Base-by-base conservation (phyloP, 108 stramenopile genomes). In the Cyclotella atomus region DNA sequence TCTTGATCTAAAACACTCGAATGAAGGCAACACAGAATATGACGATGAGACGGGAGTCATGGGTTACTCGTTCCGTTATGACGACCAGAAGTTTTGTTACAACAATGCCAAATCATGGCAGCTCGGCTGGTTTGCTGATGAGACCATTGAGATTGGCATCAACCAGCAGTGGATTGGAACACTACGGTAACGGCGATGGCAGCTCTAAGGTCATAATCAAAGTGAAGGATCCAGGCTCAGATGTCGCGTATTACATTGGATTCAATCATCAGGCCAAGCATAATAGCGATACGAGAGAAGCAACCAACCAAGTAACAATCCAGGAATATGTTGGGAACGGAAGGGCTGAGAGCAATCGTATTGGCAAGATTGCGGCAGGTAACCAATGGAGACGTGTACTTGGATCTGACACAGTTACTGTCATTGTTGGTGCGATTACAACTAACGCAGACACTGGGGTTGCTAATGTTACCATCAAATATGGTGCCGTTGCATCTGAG, bases 11-110 rank as follows among this genome's bases (percentile, higher is more conserved):
- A 27, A 35, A 14, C 76, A 77, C 29, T 47, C 69, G 30, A 70
- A 44, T 3, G 76, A 77, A 70, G 55, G 38, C 20, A 9, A 3
- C 17, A 29, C 38, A 52, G 16, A 34, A 32, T 67, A 77, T 47
- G 69, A 52, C 17, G 68, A 77, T 34, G 25, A 77, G 41, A 63
- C 76, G 14, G 76, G 76, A 19, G 43, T 70, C 20, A 70, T 70
- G 69, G 69, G 69, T 24, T 70, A 56, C 28, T 59, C 56, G 3
- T 70, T 57, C 19, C 19, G 17, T 27, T 16, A 59, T 52, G 68
- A 69, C 45, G 70, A 72, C 23, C 27, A 32, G 6, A 46, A 41
- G 19, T 61, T 60, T 41, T 82, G 81, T 45, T 68, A 49, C 66
- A 68, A 68, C 50, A 25, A 25, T 19, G 49, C 66, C 7, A 68